phyloP scores from a whole-genome alignment of 164 flowering plant species.

The Echeveria elegans region DNA sequence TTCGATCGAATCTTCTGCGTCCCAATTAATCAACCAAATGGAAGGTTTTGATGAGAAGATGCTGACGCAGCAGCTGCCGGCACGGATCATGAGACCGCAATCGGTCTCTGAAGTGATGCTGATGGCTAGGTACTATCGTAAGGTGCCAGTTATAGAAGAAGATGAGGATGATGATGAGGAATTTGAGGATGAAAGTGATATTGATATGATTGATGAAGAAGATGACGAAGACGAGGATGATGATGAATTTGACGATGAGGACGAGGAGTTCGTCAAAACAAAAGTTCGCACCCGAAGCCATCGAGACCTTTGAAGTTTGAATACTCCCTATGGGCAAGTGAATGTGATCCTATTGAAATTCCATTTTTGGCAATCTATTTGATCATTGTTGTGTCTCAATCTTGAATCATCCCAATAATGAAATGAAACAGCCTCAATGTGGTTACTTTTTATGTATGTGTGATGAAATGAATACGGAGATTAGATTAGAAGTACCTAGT shows the following conservation, averaged over 20 bases:
- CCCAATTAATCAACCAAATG: neutral
- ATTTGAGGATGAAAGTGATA: neutral
- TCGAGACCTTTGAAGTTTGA: neutral
- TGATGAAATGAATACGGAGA: slow-evolving; percentile 11
- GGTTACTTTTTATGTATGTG: neutral
- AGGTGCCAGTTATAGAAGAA: neutral
- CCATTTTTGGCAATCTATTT: neutral
- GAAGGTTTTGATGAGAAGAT: neutral
- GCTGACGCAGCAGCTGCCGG: neutral
- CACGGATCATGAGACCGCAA: neutral
- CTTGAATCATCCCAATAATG: neutral
- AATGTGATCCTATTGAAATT: neutral
- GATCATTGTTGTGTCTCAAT: neutral
- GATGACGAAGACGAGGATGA: neutral
- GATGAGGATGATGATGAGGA: neutral
- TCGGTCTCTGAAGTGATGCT: neutral
- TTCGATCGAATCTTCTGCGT: neutral
- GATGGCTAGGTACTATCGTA: neutral
- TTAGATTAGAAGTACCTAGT: slow-evolving; percentile 33
- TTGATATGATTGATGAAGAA: neutral
- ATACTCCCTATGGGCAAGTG: neutral
- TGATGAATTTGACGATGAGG: neutral
- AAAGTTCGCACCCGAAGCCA: neutral
- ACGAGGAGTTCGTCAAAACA: neutral
- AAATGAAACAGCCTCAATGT: neutral